Base-by-base conservation (phyloP, 2,329 filamentous ascomycete genomes). In the Colletotrichum sp. region DNA sequence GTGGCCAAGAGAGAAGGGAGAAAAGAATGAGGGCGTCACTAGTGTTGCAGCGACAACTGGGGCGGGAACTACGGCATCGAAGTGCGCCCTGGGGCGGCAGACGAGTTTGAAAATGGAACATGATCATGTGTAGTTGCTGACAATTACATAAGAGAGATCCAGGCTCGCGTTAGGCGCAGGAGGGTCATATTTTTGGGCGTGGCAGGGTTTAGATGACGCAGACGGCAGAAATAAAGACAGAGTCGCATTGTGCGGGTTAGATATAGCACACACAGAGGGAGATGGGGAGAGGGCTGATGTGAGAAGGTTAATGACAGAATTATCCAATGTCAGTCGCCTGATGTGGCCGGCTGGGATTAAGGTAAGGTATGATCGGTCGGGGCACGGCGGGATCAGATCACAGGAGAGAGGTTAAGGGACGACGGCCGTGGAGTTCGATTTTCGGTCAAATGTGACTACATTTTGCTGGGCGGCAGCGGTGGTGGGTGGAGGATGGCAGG, bases 1-100 rank as follows among this genome's bases (percentile, higher is more conserved):
- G 57, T 69, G 74, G 74, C 26, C 36, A 58, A 38, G 64, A 69
- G 8, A 24, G 18, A 73, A 76, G 74, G 74, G 70, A 76, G 74
- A 60, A 6, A 30, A 60, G 26, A 63, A 60, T 58, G 64, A 63
- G 63, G 64, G 32, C 72, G 32, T 36, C 74, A 64, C 65, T 74
- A 76, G 71, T 16, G 48, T 74, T 18, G 48, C 57, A 52, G 48
- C 57, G 36, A 65, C 48, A 26, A 38, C 64, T 58, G 26, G 28
- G 57, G 64, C 48, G 64, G 64, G 13, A 74, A 21, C 24, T 48
- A 24, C 55, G 48, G 63, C 70, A 68, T 55, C 28, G 61, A n/a
- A n/a, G 18, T 32, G n/a, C 48, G 48, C 57, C 58, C 58, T 21
- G 16, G 58, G 43, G 34, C 28, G 28, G 21, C 21, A 30, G 43